Conservation (phyloP, 1,284 basidiomycete species). For the Cutaneotrichosporon dermatis region DNA sequence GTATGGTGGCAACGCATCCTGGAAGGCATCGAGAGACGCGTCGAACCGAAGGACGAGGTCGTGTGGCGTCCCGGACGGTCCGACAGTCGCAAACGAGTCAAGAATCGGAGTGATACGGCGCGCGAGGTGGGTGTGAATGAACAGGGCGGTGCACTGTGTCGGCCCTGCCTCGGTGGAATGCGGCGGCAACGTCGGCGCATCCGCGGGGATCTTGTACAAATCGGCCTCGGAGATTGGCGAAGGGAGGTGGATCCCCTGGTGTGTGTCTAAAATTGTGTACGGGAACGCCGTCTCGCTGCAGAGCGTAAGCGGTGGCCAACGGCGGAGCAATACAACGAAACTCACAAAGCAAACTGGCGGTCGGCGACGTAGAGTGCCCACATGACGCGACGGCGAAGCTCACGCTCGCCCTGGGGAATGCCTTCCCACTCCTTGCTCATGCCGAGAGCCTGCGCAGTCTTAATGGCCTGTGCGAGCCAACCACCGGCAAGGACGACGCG, state of each 20-base stretch:
- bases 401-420: conserved; percentile 38
- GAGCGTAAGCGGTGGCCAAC: background rate
- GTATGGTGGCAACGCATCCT: conserved; percentile 41
- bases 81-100: conserved; percentile 39
- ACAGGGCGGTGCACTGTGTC: conserved; percentile 36
- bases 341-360: conserved; percentile 34
- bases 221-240: conserved; percentile 42
- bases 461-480: conserved; percentile 41
- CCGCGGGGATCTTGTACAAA: conserved; percentile 32
- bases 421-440: conserved; percentile 45
- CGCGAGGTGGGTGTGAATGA: conserved; percentile 41
- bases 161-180: conserved; percentile 35
- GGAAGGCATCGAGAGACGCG: conserved; percentile 36
- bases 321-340: background rate
- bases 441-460: conserved; percentile 39
- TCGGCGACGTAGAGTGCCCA: conserved; percentile 44
- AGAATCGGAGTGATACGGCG: conserved; percentile 38
- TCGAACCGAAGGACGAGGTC: conserved; percentile 39
- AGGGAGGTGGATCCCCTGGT: conserved; percentile 39
- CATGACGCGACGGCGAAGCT: conserved; percentile 41
- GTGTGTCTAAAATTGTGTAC: conserved; percentile 42
- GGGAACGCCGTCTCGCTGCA: conserved; percentile 35
- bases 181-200: conserved; percentile 29
- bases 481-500: conserved; percentile 29
- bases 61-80: conserved; percentile 31